Conservation (phyloP, 331 rosid species). For the Quercus phellos region DNA sequence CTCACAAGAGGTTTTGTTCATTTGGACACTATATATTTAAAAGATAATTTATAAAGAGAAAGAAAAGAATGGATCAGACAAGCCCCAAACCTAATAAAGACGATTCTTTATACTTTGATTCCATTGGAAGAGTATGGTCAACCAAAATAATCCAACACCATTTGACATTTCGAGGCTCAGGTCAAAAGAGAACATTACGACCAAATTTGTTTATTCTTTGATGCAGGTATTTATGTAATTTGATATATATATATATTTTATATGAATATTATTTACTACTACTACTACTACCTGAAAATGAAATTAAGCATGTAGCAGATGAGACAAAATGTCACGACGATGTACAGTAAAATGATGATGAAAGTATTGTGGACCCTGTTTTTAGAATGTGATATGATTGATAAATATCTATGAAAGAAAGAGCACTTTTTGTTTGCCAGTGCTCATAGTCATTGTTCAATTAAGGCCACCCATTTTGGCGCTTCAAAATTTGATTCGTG, state of each 20-base stretch:
- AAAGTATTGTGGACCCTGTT: not conserved
- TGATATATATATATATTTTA: not conserved
- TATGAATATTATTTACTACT: not conserved
- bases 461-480: constrained; percentile 2
- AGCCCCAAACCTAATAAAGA: too few relatives aligned
- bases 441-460: not conserved
- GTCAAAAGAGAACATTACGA: not conserved
- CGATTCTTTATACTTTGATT: not conserved
- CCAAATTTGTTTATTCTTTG: not conserved
- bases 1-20: not conserved
- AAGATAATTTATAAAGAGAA: too few relatives aligned
- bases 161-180: not conserved
- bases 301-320: not conserved
- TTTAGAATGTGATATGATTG: not conserved
- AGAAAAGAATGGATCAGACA: too few relatives aligned
- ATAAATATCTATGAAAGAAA: constrained; percentile 2
- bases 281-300: not conserved
- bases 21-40: not conserved
- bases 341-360: not conserved
- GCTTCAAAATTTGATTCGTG: not conserved
- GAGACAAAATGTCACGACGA: not conserved
- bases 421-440: not conserved
- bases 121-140: not conserved
- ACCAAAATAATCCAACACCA: not conserved
- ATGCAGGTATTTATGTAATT: not conserved